Evolutionary conservation across 148 eudicot genomes (phyloP).

Genomic region (Agrostemma githago): DNA sequence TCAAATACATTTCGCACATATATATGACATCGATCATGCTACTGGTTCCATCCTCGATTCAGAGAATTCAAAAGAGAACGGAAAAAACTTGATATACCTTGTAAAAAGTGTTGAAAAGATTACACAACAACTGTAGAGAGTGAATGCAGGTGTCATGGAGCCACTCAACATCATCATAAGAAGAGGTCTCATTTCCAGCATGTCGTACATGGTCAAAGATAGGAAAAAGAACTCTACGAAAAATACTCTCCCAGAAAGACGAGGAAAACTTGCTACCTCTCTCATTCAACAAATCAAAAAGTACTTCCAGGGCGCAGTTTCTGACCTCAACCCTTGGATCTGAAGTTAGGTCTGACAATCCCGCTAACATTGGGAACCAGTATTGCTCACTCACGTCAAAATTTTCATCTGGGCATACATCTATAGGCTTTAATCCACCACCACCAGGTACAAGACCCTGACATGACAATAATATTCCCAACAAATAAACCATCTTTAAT

Average conservation of each 20-base stretch:
- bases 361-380: constrained; percentile 99
- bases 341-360: constrained; percentile 92
- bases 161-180: constrained; percentile 67
- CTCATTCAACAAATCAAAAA: constrained; percentile 92
- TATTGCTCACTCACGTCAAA: constrained; percentile 93
- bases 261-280: constrained; percentile 94
- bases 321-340: constrained; percentile 90
- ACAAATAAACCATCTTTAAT: not conserved
- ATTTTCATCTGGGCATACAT: constrained; percentile 46
- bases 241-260: constrained; percentile 89
- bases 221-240: constrained; percentile 85
- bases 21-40: not conserved
- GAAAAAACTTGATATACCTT: constrained; percentile 47
- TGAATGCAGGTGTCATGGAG: constrained; percentile 89
- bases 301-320: constrained; percentile 94
- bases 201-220: constrained; percentile 92
- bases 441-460: constrained; percentile 99
- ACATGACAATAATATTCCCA: constrained; percentile 17
- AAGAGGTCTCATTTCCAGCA: constrained; percentile 69
- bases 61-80: not conserved
- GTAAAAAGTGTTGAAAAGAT: constrained; percentile 95
- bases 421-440: constrained; percentile 77
- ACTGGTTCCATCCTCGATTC: not conserved
- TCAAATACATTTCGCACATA: not conserved
- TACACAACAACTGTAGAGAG: constrained; percentile 90